These are phyloP conservation scores for Xylaria castorea DNA, from an alignment of 495 filamentous ascomycete genomes.

Conservation along the genomic window DNA sequence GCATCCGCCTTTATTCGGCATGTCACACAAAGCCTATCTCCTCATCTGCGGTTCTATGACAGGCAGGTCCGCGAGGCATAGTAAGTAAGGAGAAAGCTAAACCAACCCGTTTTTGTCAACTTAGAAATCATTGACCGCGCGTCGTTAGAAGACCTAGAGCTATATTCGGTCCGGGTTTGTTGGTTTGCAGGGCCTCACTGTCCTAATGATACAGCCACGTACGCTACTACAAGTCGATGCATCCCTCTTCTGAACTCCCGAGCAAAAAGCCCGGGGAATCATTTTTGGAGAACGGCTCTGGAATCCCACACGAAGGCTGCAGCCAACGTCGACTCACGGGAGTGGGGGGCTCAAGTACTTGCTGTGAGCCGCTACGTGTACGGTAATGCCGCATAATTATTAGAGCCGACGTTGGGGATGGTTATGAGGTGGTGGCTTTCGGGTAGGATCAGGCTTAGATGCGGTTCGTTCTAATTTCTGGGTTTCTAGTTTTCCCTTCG, in stretches of 20 bases:
- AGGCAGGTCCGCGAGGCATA: background rate
- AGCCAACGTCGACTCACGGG: background rate
- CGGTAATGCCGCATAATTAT: background rate
- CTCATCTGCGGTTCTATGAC: conserved; percentile 3
- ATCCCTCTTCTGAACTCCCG: background rate
- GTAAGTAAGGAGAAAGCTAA: background rate
- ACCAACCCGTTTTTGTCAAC: background rate
- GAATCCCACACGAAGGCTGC: conserved; percentile 2
- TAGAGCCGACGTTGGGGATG: background rate
- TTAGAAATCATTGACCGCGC: conserved; percentile 1
- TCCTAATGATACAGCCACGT: conserved; percentile 3
- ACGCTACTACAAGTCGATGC: background rate
- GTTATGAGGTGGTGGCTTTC: background rate
- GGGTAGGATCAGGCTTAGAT: conserved; percentile 10
- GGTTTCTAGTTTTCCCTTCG: background rate
- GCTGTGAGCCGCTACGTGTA: background rate
- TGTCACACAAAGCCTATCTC: background rate
- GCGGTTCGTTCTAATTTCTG: background rate
- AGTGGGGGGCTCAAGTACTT: background rate
- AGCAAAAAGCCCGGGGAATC: background rate
- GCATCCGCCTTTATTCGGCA: conserved; percentile 8
- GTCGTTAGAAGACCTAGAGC: background rate
- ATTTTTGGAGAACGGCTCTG: conserved; percentile 1
- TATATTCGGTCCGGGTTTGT: background rate
- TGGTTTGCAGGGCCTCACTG: conserved; percentile 1